Evolutionary conservation across 2,329 filamentous ascomycete species (phyloP).

Genomic region (Cladorrhinum sp.): DNA sequence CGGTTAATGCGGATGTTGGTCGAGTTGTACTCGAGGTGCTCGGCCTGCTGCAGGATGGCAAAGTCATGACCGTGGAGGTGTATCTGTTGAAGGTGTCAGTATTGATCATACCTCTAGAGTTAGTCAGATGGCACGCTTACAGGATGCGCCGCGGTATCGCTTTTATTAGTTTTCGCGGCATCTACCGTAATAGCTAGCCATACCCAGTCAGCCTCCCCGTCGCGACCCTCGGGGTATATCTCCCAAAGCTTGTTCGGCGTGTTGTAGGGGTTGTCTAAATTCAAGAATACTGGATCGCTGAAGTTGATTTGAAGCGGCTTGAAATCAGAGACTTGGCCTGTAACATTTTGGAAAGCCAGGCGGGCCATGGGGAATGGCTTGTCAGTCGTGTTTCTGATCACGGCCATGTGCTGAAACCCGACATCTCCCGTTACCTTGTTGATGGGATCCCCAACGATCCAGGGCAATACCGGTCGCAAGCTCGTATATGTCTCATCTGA

Average conservation of each 20-base stretch:
- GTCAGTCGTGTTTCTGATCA: neutral
- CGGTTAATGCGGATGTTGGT: slow-evolving; percentile 5
- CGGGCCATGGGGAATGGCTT: neutral
- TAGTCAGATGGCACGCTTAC: neutral
- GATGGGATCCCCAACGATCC: slow-evolving; percentile 8
- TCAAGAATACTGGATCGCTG: slow-evolving; percentile 8
- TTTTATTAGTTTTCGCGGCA: neutral
- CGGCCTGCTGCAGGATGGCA: slow-evolving; percentile 37
- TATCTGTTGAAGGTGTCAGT: slow-evolving; percentile 39
- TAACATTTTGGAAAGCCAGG: slow-evolving; percentile 1
- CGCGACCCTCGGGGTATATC: slow-evolving; percentile 6
- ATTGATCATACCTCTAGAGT: neutral
- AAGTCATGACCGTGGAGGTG: slow-evolving; percentile 54
- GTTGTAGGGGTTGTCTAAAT: slow-evolving; percentile 2
- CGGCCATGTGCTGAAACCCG: neutral
- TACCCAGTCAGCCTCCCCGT: slow-evolving; percentile 8
- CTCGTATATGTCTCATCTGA: slow-evolving; percentile 16
- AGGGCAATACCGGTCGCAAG: slow-evolving; percentile 7
- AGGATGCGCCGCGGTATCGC: neutral
- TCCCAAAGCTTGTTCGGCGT: slow-evolving; percentile 6
- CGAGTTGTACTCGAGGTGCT: slow-evolving; percentile 16
- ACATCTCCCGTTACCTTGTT: neutral
- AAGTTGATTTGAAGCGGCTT: slow-evolving; percentile 11
- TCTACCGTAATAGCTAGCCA: slow-evolving; percentile 1
- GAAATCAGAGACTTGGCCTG: neutral